Conservation (phyloP, 768 basidiomycete genomes). For the Cystobasidium onofrii region DNA sequence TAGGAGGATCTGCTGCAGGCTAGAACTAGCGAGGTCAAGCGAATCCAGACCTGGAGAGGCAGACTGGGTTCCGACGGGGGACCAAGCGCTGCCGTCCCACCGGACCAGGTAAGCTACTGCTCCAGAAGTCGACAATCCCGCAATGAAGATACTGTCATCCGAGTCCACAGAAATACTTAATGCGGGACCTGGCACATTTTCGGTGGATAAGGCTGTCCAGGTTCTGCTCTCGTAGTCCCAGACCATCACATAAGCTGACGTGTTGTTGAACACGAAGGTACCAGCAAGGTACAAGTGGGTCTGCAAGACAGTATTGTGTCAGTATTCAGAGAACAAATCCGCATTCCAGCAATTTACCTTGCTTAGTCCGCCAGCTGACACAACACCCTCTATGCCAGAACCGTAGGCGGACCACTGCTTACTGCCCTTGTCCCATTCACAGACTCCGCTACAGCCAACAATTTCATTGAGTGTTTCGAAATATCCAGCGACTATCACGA, state of each 20-base stretch:
- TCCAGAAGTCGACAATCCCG: conserved; percentile 64
- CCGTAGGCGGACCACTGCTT: conserved; percentile 76
- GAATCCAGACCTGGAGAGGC: conserved; percentile 29
- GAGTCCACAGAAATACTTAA: conserved; percentile 79
- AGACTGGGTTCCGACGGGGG: conserved; percentile 52
- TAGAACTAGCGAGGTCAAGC: conserved; percentile 46
- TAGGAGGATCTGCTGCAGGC: conserved; percentile 75
- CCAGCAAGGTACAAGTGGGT: conserved; percentile 65
- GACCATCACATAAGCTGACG: conserved; percentile 62
- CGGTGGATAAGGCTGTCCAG: conserved; percentile 60
- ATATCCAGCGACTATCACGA: conserved; percentile 75
- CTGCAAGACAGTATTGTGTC: neutral
- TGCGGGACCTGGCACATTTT: conserved; percentile 73
- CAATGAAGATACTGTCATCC: conserved; percentile 74
- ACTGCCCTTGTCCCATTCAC: conserved; percentile 59
- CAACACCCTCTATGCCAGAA: conserved; percentile 69
- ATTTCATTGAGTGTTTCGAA: conserved; percentile 71
- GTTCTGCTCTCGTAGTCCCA: conserved; percentile 64
- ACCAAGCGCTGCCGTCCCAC: conserved; percentile 79
- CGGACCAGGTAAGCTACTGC: conserved; percentile 64
- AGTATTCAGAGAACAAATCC: too few species aligned
- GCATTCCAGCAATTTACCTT: conserved; percentile 59
- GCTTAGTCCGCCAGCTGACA: conserved; percentile 67
- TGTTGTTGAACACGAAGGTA: conserved; percentile 61
- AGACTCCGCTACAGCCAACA: conserved; percentile 62